A percentile compares a stretch with the other conserved stretches of the same genome.
Conservation (phyloP, 495 filamentous ascomycete species). For the Trypethelium eluteriae region DNA sequence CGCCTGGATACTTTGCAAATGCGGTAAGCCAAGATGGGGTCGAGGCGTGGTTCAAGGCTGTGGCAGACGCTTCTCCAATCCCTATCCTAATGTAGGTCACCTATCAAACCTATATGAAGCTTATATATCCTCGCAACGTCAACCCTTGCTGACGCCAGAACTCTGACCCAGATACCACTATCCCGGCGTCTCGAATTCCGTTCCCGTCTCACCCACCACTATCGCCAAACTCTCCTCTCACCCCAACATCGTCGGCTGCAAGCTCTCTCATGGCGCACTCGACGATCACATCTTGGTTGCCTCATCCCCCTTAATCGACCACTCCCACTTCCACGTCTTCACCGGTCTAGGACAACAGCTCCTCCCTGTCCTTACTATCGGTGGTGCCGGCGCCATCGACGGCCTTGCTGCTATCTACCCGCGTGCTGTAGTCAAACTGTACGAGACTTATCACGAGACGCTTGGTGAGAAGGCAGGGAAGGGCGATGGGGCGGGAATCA, state of each 20-base stretch:
- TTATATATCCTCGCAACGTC: background rate
- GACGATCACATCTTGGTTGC: slow-evolving; percentile 54
- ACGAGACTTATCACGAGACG: slow-evolving; percentile 37
- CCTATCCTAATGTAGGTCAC: slow-evolving; percentile 29
- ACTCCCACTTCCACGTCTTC: slow-evolving; percentile 50
- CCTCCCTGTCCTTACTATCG: slow-evolving; percentile 51
- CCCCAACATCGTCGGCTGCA: slow-evolving; percentile 57
- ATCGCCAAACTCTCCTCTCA: slow-evolving; percentile 48
- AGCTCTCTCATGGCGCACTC: slow-evolving; percentile 60
- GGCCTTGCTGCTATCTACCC: slow-evolving; percentile 57
- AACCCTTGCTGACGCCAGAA: background rate
- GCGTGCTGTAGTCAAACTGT: slow-evolving; percentile 49
- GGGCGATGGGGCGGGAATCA: slow-evolving; percentile 18
- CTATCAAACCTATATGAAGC: background rate
- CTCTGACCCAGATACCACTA: slow-evolving; percentile 50
- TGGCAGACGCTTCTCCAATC: slow-evolving; percentile 26
- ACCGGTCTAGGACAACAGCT: slow-evolving; percentile 61
- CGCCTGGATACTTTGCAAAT: slow-evolving; percentile 30
- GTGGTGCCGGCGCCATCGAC: slow-evolving; percentile 56
- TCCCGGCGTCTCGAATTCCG: slow-evolving; percentile 56
- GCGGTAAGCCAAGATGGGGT: slow-evolving; percentile 26
- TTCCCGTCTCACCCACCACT: slow-evolving; percentile 48
- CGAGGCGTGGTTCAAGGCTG: slow-evolving; percentile 26
- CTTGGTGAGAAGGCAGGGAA: slow-evolving; percentile 31
- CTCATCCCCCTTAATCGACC: slow-evolving; percentile 41